Base-by-base conservation (phyloP, 306 rosid genomes). In the Castanopsis chinensis region DNA sequence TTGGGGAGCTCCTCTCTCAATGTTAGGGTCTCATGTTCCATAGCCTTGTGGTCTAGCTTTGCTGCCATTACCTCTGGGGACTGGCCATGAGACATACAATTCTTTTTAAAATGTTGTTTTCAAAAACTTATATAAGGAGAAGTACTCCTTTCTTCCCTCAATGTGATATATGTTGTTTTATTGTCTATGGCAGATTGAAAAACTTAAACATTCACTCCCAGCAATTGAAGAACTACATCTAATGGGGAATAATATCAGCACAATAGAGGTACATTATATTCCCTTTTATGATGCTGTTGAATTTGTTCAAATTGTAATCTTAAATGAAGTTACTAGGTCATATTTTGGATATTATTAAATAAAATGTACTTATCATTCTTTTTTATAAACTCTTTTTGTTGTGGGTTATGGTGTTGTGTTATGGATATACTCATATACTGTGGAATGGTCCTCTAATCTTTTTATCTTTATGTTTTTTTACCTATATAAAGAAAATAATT, bases 151-250 rank as follows among this genome's bases (percentile, higher is more conserved):
- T 32, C 53, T 52, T 37, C 20, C 64, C 75, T 71, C 53, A 45
- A 78, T 23, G 71, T 79, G 74, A 83, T 81, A 75, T 70, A 67
- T 78, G 53, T 77, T 75, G 57, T 79, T 55, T 78, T 79, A 41
- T 76, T 82, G 78, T 17, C 74, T 74, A 71, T 85, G 86, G 77
- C 87, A 95, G 98, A 93, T 95, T 81, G 97, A 92, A 75, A 75
- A 83, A 74, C 91, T 92, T 78, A 83, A 88, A 71, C 83, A 74
- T 30, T 85, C 94, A 25, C 84, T 95, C 74, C 84, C 94, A 80
- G 74, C 86, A 76, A 81, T 95, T 49, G 98, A 92, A 87, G 99
- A 95, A 84, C 92, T 93, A 71, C 98, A 95, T 87, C 90, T 93
- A 33, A 84, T 93, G 94, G 93, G 93, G 64, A 95, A 93, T 85